phyloP scores from a whole-genome alignment of 192 early-diverging fungal species.

The Chytriomyces sp. region DNA sequence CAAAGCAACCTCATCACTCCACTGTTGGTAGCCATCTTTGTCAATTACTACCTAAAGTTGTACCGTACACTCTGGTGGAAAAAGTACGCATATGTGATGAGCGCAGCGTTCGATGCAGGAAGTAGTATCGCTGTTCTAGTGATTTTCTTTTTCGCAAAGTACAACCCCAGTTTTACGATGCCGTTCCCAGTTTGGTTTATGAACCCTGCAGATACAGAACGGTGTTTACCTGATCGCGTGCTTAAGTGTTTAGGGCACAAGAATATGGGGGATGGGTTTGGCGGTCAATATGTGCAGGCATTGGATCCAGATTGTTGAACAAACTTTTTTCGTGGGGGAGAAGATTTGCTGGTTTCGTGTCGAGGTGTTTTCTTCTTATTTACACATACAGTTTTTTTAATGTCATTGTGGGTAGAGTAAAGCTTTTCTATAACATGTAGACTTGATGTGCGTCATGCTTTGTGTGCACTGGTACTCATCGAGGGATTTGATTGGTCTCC shows the following conservation, averaged over 20 bases:
- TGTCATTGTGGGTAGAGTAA: too few species aligned
- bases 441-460: too few species aligned
- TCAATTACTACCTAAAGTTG: conserved; percentile 28
- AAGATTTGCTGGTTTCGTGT: too few species aligned
- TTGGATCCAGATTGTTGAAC: conserved; percentile 4
- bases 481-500: neutral
- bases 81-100: conserved; percentile 72
- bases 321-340: too few species aligned
- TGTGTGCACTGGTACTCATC: too few species aligned
- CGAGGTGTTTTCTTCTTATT: too few species aligned
- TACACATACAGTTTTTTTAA: too few species aligned
- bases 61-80: conserved; percentile 54
- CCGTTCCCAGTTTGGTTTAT: conserved; percentile 6
- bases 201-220: neutral
- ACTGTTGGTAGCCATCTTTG: conserved; percentile 14
- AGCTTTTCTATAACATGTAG: too few species aligned
- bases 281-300: neutral
- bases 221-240: neutral
- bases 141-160: conserved; percentile 24
- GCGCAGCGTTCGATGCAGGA: conserved; percentile 64
- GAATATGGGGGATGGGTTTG: conserved; percentile 20
- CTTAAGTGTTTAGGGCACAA: conserved; percentile 23
- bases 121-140: conserved; percentile 41
- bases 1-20: conserved; percentile 20
- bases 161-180: neutral